A percentile compares a stretch with the other conserved stretches of the same genome.
phyloP scores from a whole-genome alignment of 371 early-diverging fungal species.

The Mortierella sp. region DNA sequence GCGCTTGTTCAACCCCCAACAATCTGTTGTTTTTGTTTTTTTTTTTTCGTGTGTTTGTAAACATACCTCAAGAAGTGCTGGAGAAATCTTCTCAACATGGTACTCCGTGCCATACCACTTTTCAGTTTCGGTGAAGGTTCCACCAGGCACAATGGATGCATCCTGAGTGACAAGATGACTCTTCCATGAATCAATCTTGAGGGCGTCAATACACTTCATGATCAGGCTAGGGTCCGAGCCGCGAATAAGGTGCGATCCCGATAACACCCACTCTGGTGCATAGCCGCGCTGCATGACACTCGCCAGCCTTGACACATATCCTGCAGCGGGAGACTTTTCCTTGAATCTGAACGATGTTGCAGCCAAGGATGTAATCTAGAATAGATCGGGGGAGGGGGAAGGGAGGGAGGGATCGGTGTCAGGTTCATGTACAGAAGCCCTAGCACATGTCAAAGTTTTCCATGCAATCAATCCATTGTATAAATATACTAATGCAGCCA shows the following conservation, averaged over 20 bases:
- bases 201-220: slow-evolving; percentile 62
- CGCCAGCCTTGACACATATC: slow-evolving; percentile 69
- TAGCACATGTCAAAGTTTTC: too few species aligned
- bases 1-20: neutral
- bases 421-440: too few species aligned
- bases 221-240: slow-evolving; percentile 73
- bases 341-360: slow-evolving; percentile 83
- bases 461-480: too few species aligned
- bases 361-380: slow-evolving; percentile 66
- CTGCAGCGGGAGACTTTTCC: slow-evolving; percentile 78
- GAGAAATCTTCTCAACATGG: slow-evolving; percentile 70
- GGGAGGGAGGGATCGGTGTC: too few species aligned
- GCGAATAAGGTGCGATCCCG: slow-evolving; percentile 74
- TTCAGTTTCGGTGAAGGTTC: slow-evolving; percentile 66
- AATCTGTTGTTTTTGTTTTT: too few species aligned
- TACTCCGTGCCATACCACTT: slow-evolving; percentile 90
- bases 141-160: slow-evolving; percentile 56
- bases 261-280: slow-evolving; percentile 73
- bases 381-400: too few species aligned
- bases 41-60: too few species aligned
- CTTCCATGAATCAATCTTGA: slow-evolving; percentile 76
- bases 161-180: slow-evolving; percentile 47
- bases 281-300: slow-evolving; percentile 74
- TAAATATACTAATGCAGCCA: neutral
- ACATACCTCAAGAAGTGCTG: slow-evolving; percentile 64